Evolutionary conservation across 805 yeast species (phyloP).

Genomic region (Candida orba): DNA sequence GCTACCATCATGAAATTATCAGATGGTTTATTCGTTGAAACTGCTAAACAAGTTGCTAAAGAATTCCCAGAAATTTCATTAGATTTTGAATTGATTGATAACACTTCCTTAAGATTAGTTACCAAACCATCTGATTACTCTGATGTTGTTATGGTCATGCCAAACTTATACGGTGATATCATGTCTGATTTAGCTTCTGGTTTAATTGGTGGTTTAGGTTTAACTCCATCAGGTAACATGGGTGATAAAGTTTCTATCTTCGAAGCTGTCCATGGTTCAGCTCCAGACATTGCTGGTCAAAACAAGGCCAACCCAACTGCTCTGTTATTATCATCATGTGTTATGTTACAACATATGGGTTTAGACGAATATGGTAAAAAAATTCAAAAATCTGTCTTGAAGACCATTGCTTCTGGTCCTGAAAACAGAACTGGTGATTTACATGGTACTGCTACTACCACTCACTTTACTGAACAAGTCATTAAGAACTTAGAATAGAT

Average conservation of each 20-base stretch:
- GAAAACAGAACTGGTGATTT: slow-evolving; percentile 96
- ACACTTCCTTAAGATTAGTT: slow-evolving; percentile 87
- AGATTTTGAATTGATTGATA: slow-evolving; percentile 85
- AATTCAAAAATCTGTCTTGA: slow-evolving; percentile 80
- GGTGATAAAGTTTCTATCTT: slow-evolving; percentile 96
- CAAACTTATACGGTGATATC: slow-evolving; percentile 98
- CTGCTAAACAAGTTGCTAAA: slow-evolving; percentile 82
- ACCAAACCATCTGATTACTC: slow-evolving; percentile 80
- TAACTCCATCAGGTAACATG: slow-evolving; percentile 99
- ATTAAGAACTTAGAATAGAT: slow-evolving; percentile 40
- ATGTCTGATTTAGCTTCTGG: slow-evolving; percentile 97
- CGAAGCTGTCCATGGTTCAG: slow-evolving; percentile 99
- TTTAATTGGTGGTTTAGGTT: slow-evolving; percentile 96
- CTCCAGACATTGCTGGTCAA: slow-evolving; percentile 99
- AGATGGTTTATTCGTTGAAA: slow-evolving; percentile 91
- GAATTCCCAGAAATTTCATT: slow-evolving; percentile 88
- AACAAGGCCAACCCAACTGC: slow-evolving; percentile 99
- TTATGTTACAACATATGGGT: slow-evolving; percentile 99
- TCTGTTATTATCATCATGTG: slow-evolving; percentile 85
- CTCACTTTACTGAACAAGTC: slow-evolving; percentile 87
- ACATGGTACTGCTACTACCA: slow-evolving; percentile 85
- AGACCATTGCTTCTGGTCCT: slow-evolving; percentile 90
- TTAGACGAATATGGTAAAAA: slow-evolving; percentile 72
- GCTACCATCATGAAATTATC: slow-evolving; percentile 97
- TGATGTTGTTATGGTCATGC: slow-evolving; percentile 91